A percentile compares a stretch with the other conserved stretches of the same genome.
Conservation (phyloP, 2,329 filamentous ascomycete genomes). For the Aspergillus hiratsukae region DNA sequence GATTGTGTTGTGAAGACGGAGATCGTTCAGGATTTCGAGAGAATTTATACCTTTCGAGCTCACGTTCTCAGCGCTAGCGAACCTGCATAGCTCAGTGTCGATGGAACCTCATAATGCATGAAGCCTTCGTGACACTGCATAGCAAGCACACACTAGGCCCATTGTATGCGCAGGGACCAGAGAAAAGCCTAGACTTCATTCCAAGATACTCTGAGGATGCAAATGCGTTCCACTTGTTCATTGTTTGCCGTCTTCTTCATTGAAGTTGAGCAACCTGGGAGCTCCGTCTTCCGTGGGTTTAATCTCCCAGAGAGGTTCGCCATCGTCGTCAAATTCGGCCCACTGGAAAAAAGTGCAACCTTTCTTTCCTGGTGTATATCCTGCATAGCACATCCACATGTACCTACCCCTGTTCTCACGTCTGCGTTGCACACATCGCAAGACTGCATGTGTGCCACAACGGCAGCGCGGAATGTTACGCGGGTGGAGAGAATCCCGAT, state of each 20-base stretch:
- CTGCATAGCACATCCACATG: conserved; percentile 90
- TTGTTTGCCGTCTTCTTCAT: conserved; percentile 1
- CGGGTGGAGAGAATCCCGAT: conserved; percentile 72
- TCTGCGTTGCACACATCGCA: conserved; percentile 77
- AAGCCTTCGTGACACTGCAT: neutral
- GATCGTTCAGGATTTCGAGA: neutral
- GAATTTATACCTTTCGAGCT: neutral
- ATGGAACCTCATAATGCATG: neutral
- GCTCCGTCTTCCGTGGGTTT: conserved; percentile 13
- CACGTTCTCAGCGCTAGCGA: neutral
- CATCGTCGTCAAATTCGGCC: conserved; percentile 83
- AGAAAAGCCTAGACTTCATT: neutral
- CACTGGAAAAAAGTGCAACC: conserved; percentile 77
- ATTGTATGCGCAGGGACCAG: neutral
- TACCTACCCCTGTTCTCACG: conserved; percentile 73
- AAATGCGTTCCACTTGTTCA: neutral
- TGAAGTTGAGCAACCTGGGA: conserved; percentile 25
- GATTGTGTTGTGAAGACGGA: neutral
- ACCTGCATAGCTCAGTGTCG: neutral
- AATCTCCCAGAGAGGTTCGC: conserved; percentile 63
- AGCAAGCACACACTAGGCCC: neutral
- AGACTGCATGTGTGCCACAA: conserved; percentile 63
- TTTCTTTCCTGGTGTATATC: conserved; percentile 41
- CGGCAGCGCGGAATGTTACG: conserved; percentile 70
- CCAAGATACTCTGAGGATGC: neutral